Percentiles rank a stretch among this genome's conserved stretches.
These are phyloP conservation scores for Russula brevipes DNA, from an alignment of 768 basidiomycete species.

Conservation along the genomic window DNA sequence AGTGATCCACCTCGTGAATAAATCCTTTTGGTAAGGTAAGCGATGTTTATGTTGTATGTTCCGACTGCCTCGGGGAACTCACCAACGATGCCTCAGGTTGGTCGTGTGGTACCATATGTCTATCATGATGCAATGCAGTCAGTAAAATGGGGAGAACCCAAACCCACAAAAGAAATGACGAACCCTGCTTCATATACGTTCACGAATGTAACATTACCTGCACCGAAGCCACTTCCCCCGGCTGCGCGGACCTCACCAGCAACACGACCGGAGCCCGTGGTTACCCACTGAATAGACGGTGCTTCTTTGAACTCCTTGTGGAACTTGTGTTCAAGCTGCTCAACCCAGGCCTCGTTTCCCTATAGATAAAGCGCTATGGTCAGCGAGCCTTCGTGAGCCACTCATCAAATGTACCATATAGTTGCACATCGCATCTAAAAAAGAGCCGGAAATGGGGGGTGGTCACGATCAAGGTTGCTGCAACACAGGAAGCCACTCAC, in stretches of 20 bases:
- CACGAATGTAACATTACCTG: constrained; percentile 85
- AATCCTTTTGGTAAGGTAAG: constrained; percentile 39
- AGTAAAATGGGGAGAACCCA: background rate
- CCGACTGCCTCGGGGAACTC: constrained; percentile 28
- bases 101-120: constrained; percentile 88
- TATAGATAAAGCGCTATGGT: constrained; percentile 26
- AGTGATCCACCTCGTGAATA: constrained; percentile 55
- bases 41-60: background rate
- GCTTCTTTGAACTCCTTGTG: constrained; percentile 52
- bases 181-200: constrained; percentile 76
- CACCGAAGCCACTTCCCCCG: constrained; percentile 55
- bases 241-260: constrained; percentile 70
- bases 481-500: constrained; percentile 6
- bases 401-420: constrained; percentile 49
- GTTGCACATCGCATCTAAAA: constrained; percentile 75
- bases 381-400: background rate
- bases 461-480: background rate
- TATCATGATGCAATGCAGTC: constrained; percentile 29
- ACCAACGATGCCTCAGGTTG: constrained; percentile 84
- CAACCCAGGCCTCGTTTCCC: constrained; percentile 79
- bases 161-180: constrained; percentile 27
- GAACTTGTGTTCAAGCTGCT: constrained; percentile 56
- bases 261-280: constrained; percentile 43
- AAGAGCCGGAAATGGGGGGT: background rate
- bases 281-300: constrained; percentile 52